phyloP scores from a whole-genome alignment of 371 early-diverging fungal species.

The Furculomyces boomerangus region DNA sequence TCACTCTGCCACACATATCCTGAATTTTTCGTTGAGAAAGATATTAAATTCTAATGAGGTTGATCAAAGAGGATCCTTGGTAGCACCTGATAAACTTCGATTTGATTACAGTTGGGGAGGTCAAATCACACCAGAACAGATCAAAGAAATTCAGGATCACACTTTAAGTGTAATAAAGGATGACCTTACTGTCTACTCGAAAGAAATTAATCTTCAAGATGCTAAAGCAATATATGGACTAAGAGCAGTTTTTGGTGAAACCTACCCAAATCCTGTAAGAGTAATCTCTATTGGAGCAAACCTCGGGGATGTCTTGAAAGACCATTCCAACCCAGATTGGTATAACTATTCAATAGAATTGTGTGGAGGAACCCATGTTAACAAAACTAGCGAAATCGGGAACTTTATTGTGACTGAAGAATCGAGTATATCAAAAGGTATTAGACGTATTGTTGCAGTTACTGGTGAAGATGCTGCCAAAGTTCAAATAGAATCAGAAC shows the following conservation, averaged over 20 bases:
- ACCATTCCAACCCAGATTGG: slow-evolving; percentile 70
- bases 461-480: slow-evolving; percentile 81
- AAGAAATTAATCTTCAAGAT: slow-evolving; percentile 65
- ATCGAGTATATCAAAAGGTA: slow-evolving; percentile 88
- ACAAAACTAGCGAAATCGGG: slow-evolving; percentile 81
- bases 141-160: slow-evolving; percentile 65
- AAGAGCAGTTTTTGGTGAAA: slow-evolving; percentile 91
- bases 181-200: slow-evolving; percentile 55
- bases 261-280: slow-evolving; percentile 91
- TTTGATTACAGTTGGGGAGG: slow-evolving; percentile 89
- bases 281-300: slow-evolving; percentile 83
- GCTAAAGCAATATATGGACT: slow-evolving; percentile 78
- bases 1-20: slow-evolving; percentile 96
- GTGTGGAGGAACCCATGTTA: slow-evolving; percentile 99
- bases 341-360: slow-evolving; percentile 76
- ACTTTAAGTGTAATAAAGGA: slow-evolving; percentile 61
- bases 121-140: slow-evolving; percentile 60
- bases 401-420: slow-evolving; percentile 83
- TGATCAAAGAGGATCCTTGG: slow-evolving; percentile 97
- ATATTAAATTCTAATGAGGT: slow-evolving; percentile 47
- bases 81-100: slow-evolving; percentile 90
- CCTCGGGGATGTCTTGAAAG: slow-evolving; percentile 70
- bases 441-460: slow-evolving; percentile 92
- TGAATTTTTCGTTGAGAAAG: slow-evolving; percentile 87
- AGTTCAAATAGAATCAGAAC: too few species aligned